Evolutionary conservation across 805 yeast genomes (phyloP), one percentile per base, ranked within the genome.

Genomic region (Yarrowia alimentaria): DNA sequence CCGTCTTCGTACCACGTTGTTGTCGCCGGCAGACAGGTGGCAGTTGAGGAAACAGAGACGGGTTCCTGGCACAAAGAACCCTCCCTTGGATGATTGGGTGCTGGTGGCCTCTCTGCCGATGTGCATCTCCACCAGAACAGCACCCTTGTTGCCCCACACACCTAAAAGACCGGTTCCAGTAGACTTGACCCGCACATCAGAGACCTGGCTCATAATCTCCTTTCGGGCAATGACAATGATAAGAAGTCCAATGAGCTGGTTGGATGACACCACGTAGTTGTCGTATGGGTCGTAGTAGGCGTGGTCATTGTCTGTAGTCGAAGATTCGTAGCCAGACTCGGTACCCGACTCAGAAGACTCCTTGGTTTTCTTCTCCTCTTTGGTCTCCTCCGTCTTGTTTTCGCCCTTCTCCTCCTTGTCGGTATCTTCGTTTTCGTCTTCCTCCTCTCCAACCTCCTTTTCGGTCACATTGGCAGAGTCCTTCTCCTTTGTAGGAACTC

Each of bases 121-220:
- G 9, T 55, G 62, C 54, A 80, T 70, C 19, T 65, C 64, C 17
- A 77, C 64, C 13, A 72, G 62, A 11, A 77, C 75, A 4, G 81
- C 80, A 2, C 85, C 85, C 58, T 79, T 79, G 62, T 79, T 79
- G 13, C 82, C 83, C 77, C 81, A 79, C 18, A 72, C 57, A 19
- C 78, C 73, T 45, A 79, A 59, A 30, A 78, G 70, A 0, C 84
- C 84, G 0, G 83, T 73, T 0, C 84, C 83, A 6, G 80, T 66
- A 0, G 80, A 69, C 3, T 68, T 63, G 4, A 68, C 66, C 14
- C 63, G 61, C 5, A 77, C 51, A 14, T 65, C 57, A 1, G 71
- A 62, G n/a, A 79, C 64, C 54, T 76, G 74, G 1, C 61, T 55
- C 5, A 57, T 60, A 2, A 75, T 42, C 4, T 62, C 60, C 3